Conservation (phyloP, 495 filamentous ascomycete genomes). For the Penicillium paradoxum region DNA sequence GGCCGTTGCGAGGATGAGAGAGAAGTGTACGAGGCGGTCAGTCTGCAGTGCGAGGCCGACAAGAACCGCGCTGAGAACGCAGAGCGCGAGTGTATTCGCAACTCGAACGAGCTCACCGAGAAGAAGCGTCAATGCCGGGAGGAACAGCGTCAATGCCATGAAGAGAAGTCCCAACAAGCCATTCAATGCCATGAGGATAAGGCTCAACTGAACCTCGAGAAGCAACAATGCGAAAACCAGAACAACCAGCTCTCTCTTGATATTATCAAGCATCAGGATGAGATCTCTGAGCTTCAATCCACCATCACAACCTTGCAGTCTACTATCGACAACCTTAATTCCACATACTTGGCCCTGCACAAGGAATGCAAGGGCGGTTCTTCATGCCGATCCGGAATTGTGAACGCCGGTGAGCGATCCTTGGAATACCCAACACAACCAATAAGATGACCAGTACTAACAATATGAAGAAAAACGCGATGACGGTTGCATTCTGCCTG, state of each 20-base stretch:
- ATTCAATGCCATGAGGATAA: background rate
- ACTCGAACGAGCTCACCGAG: background rate
- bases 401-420: background rate
- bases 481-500: background rate
- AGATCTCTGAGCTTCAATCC: background rate
- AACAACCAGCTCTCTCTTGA: background rate
- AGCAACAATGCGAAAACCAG: background rate
- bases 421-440: background rate
- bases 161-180: background rate
- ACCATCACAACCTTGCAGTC: background rate
- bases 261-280: background rate
- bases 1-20: background rate
- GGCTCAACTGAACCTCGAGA: background rate
- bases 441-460: background rate
- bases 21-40: background rate
- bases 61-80: background rate
- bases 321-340: background rate
- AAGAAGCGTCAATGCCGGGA: background rate
- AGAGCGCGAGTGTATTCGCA: background rate
- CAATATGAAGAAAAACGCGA: background rate
- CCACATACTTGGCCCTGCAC: background rate
- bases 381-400: background rate
- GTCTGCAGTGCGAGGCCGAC: background rate
- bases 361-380: background rate
- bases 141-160: background rate